Percentiles rank a stretch among this genome's conserved stretches.
phyloP scores from a whole-genome alignment of 768 basidiomycete species.

The Leccinum ochraceum region DNA sequence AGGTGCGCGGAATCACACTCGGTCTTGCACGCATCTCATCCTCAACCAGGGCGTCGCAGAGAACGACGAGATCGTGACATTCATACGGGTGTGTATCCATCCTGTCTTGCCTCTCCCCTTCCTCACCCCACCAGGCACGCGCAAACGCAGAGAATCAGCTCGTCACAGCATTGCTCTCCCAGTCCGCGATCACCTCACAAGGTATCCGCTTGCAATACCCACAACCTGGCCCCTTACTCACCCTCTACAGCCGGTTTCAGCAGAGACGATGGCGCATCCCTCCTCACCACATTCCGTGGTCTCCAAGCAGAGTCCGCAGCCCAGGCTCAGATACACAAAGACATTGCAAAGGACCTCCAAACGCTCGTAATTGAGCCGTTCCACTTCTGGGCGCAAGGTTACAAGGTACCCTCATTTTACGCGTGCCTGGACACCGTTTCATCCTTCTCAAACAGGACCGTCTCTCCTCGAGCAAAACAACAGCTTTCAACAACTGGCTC shows the following conservation, averaged over 20 bases:
- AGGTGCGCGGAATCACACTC: constrained; percentile 45
- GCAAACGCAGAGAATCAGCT: constrained; percentile 67
- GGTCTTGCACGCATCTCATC: constrained; percentile 12
- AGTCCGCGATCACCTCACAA: constrained; percentile 48
- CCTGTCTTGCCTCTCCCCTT: constrained; percentile 7
- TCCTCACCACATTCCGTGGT: constrained; percentile 77
- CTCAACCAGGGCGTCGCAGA: constrained; percentile 69
- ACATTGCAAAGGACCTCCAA: constrained; percentile 72
- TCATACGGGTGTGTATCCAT: constrained; percentile 69
- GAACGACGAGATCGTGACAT: constrained; percentile 79
- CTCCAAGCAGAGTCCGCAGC: constrained; percentile 69
- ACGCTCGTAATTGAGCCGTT: constrained; percentile 81
- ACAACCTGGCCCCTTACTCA: constrained; percentile 7
- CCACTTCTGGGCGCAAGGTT: constrained; percentile 70
- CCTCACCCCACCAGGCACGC: constrained; percentile 55
- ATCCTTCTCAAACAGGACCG: constrained; percentile 49
- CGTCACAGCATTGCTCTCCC: constrained; percentile 56
- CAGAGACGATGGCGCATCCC: constrained; percentile 83
- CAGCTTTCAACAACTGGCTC: constrained; percentile 66
- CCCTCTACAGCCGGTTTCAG: constrained; percentile 61
- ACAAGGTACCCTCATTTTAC: constrained; percentile 50
- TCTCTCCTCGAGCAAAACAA: constrained; percentile 55
- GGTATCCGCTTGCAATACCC: constrained; percentile 36
- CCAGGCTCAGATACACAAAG: constrained; percentile 75
- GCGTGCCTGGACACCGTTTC: constrained; percentile 11